A percentile compares a stretch with the other conserved stretches of the same genome.
phyloP scores from a whole-genome alignment of 75 land plant genomes.

The Picea glauca region DNA sequence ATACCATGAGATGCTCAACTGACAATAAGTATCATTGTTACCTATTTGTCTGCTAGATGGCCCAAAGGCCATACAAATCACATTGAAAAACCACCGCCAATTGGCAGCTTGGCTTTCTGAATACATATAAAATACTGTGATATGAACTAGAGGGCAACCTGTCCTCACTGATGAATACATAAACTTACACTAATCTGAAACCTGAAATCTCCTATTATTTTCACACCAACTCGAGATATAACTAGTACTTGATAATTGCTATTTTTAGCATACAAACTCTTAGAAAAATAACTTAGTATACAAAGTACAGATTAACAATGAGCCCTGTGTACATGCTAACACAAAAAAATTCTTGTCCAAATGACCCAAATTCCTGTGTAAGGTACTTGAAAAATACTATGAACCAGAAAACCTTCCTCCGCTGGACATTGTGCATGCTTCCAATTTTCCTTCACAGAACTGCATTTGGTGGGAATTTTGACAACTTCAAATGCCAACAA shows the following conservation, averaged over 20 bases:
- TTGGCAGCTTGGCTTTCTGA: conserved; percentile 6
- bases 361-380: background rate
- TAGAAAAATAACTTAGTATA: conserved; percentile 7
- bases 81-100: background rate
- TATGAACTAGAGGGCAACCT: conserved; percentile 4
- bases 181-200: no score
- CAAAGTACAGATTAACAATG: conserved; percentile 7
- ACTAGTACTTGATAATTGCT: background rate
- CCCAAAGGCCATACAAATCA: background rate
- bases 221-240: conserved; percentile 6
- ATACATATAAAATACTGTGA: conserved; percentile 2
- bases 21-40: conserved; percentile 1
- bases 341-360: background rate
- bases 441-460: no score
- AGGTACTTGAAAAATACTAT: background rate
- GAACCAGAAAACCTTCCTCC: no score
- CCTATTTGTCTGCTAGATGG: background rate
- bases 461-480: no score
- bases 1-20: background rate
- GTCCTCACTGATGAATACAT: conserved; percentile 5
- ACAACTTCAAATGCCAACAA: no score
- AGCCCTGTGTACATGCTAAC: conserved; percentile 8
- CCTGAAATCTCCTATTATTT: background rate
- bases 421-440: no score
- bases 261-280: no score